Evolutionary conservation across 305 asterid genomes (phyloP), one percentile per base, ranked within the genome.

Genomic region (Salvia sclarea): DNA sequence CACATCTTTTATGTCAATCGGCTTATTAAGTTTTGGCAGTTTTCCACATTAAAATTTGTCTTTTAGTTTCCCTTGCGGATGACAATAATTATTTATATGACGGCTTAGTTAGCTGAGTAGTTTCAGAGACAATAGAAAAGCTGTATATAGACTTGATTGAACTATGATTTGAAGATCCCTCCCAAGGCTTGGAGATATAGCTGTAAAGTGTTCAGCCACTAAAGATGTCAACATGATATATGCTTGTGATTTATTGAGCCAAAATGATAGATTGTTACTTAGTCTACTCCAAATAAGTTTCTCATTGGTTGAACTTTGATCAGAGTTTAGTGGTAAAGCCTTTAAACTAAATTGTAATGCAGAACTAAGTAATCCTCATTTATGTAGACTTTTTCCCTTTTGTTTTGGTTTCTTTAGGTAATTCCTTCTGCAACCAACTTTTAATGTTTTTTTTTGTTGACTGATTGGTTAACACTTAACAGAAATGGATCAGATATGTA

Each of bases 171-270:
- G 21, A 74, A 53, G 37, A 33, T 43, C 20, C n/a, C 53, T 14
- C 24, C 33, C 6, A 49, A 17, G 43, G 75, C 41, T 75, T 48
- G 20, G 56, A 12, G 69, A 25, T 52, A 9, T 24, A n/a, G 18
- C 35, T 10, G 9, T 28, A 52, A 50, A 45, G 48, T 33, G 63
- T 52, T 17, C 56, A 66, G 69, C 57, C 28, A 43, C 30, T 67
- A 10, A 30, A 67, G 78, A 47, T 61, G 57, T 55, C 31, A 50
- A 61, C 53, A 49, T 25, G 62, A 38, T 37, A 11, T 43, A 61
- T 52, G 40, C 48, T 8, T 40, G 57, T 53, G 64, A 57, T 38
- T 61, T 35, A 20, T 52, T 53, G 20, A 52, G 9, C 30, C 64
- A 25, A 53, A 70, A 22, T 49, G 20, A 35, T 56, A 24, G 40